Evolutionary conservation across 768 basidiomycete genomes (phyloP), one percentile per base, ranked within the genome.

Genomic region (Tricholoma bakamatsutake): DNA sequence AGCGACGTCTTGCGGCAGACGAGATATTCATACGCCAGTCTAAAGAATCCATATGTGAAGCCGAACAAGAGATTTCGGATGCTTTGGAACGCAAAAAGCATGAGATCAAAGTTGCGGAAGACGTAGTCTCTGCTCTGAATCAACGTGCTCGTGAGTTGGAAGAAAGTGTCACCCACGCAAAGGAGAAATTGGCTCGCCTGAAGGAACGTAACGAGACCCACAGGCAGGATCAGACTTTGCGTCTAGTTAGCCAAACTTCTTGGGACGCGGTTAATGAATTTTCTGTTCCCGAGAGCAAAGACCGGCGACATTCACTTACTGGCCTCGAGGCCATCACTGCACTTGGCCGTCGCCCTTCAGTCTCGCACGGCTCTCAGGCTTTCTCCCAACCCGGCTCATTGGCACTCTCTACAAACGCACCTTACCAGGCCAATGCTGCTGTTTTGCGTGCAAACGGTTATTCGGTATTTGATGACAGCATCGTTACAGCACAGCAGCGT

Each of bases 121-220:
- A 88, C 50, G 75, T 83, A 13, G 75, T 90, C 17, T 71, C 76
- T 46, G 76, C 81, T 9, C 75, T 90, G 34, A 84, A 79, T 64
- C 74, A 76, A 34, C 83, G 86, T 50, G 83, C 87, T 45, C 80
- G 82, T 58, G 88, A 87, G 62, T 71, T 93, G 54, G 91, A 94
- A 69, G 85, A 85, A 48, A 80, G 73, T 62, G 76, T 93, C 34
- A 76, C 80, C 31, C 76, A 79, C 56, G 83, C 84, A 69, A 84
- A 78, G 70, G 81, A 81, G 59, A 76, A 76, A 53, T 71, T 94
- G 55, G 76, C 70, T 59, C 66, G 69, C n/a, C 75, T 82, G 35
- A 82, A 81, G 61, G 83, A 84, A 59, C 80, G 76, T 50, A 82
- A 79, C 30, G 82, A 83, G 62, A 71, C 73, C 48, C 66, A 73